Evolutionary conservation across 768 basidiomycete species (phyloP).

Genomic region (Boletus barrowsii): DNA sequence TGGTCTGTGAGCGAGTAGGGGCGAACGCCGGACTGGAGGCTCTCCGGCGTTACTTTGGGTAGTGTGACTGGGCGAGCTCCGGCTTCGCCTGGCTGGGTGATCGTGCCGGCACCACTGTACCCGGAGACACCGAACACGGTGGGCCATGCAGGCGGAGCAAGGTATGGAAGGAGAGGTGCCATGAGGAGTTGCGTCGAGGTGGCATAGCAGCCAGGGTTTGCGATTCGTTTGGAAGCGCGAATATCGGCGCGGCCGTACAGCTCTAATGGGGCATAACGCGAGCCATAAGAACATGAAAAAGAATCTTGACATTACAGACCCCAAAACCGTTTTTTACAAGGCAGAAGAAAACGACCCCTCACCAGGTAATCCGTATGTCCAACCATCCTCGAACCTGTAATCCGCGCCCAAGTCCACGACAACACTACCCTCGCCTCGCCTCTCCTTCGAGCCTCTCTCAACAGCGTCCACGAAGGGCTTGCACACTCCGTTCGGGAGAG

Average conservation of each 20-base stretch:
- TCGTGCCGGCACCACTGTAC: constrained; percentile 93
- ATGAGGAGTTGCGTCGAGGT: constrained; percentile 90
- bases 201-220: constrained; percentile 97
- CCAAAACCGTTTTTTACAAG: constrained; percentile 33
- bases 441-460: constrained; percentile 66
- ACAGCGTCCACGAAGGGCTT: constrained; percentile 97
- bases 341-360: constrained; percentile 46
- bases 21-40: constrained; percentile 69
- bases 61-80: constrained; percentile 65
- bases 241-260: constrained; percentile 76
- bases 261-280: constrained; percentile 46
- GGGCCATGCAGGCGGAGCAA: constrained; percentile 58
- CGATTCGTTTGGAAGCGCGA: constrained; percentile 75
- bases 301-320: constrained; percentile 35
- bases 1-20: constrained; percentile 95
- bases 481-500: constrained; percentile 94
- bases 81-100: constrained; percentile 59
- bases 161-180: constrained; percentile 78
- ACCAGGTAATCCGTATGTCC: constrained; percentile 99
- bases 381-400: constrained; percentile 89
- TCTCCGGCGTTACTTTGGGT: constrained; percentile 80
- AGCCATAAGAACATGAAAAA: constrained; percentile 28
- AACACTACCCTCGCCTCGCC: constrained; percentile 54
- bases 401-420: constrained; percentile 93
- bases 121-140: constrained; percentile 93